phyloP scores from a whole-genome alignment of 1,284 basidiomycete genomes.

The Entoloma clypeatum region DNA sequence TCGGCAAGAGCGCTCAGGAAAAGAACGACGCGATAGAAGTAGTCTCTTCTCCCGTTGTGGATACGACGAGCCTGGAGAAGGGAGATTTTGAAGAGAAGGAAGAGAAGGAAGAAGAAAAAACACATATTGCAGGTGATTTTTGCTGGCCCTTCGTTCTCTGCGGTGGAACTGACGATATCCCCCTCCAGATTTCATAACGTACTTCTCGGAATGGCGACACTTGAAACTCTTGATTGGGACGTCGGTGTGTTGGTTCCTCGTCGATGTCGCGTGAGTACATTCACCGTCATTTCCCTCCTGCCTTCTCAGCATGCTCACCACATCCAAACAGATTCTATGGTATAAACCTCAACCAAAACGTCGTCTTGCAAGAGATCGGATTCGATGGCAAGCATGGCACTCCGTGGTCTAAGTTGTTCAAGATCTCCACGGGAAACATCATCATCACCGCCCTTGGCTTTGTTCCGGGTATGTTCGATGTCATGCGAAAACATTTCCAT shows the following conservation, averaged over 20 bases:
- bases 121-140: slow-evolving; percentile 34
- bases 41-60: too few relatives aligned
- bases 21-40: slow-evolving; percentile 2
- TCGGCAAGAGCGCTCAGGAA: slow-evolving; percentile 3
- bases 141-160: background rate
- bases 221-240: slow-evolving; percentile 39
- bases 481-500: background rate
- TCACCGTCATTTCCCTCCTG: background rate
- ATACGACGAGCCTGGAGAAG: slow-evolving; percentile 1
- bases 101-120: slow-evolving; percentile 30
- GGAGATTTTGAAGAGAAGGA: slow-evolving; percentile 15
- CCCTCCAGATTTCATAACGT: slow-evolving; percentile 33
- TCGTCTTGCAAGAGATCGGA: slow-evolving; percentile 67
- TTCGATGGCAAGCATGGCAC: slow-evolving; percentile 54
- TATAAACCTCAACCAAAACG: slow-evolving; percentile 76
- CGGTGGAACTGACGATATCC: slow-evolving; percentile 2
- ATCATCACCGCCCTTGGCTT: slow-evolving; percentile 72
- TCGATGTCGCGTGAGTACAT: slow-evolving; percentile 38
- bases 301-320: background rate
- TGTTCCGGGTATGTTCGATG: slow-evolving; percentile 52
- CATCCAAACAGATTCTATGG: slow-evolving; percentile 58
- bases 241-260: slow-evolving; percentile 38
- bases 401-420: slow-evolving; percentile 62
- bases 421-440: slow-evolving; percentile 61
- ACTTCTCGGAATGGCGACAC: slow-evolving; percentile 43